These are phyloP conservation scores for Aspergillus ochraceoroseus DNA, from an alignment of 2,329 filamentous ascomycete genomes.

Conservation along the genomic window DNA sequence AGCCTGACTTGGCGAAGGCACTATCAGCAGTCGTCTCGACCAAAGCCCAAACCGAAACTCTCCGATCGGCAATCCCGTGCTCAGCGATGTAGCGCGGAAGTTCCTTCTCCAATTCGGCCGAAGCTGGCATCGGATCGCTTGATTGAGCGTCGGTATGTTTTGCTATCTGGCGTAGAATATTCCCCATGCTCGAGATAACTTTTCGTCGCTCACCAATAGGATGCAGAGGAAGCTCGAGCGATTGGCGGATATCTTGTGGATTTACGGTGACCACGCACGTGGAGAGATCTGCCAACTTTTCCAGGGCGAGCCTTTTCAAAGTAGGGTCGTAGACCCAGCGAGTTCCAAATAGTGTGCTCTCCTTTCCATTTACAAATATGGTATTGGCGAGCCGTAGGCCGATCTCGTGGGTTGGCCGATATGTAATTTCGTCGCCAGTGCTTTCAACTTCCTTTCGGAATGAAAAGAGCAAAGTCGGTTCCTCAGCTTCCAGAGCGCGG, in stretches of 20 bases:
- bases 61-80: slow-evolving; percentile 35
- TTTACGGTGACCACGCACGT: slow-evolving; percentile 29
- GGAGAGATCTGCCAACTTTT: slow-evolving; percentile 29
- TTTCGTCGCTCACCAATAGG: slow-evolving; percentile 37
- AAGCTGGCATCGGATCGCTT: slow-evolving; percentile 36
- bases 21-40: slow-evolving; percentile 29
- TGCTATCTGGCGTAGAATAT: slow-evolving; percentile 41
- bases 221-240: slow-evolving; percentile 32
- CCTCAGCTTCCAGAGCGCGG: slow-evolving; percentile 28
- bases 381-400: slow-evolving; percentile 42
- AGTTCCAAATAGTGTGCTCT: slow-evolving; percentile 38
- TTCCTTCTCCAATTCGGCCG: slow-evolving; percentile 40
- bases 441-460: slow-evolving; percentile 15
- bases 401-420: slow-evolving; percentile 27
- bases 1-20: slow-evolving; percentile 8
- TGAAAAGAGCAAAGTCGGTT: slow-evolving; percentile 33
- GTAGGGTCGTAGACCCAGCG: slow-evolving; percentile 30
- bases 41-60: slow-evolving; percentile 42
- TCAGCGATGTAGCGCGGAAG: slow-evolving; percentile 40
- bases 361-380: slow-evolving; percentile 41
- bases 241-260: slow-evolving; percentile 16
- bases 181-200: slow-evolving; percentile 42
- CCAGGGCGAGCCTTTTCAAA: slow-evolving; percentile 22
- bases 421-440: slow-evolving; percentile 1
- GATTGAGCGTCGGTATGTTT: slow-evolving; percentile 29